Percentiles rank a stretch among this genome's conserved stretches.
Conservation (phyloP, 1,284 basidiomycete genomes). For the Ustilago shanxiensis region DNA sequence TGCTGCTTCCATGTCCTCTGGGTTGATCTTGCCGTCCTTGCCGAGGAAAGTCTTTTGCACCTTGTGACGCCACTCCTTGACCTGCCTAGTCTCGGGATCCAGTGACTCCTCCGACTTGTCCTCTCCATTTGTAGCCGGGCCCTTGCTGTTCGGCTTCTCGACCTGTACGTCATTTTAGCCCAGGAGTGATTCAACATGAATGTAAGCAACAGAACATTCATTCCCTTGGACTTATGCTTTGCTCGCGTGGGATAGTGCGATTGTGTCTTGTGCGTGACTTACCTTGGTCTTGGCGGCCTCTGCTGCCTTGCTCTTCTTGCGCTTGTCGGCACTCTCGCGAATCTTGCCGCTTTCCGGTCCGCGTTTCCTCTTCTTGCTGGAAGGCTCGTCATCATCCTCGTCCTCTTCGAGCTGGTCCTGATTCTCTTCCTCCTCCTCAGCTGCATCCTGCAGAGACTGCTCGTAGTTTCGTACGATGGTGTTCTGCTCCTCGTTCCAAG, state of each 20-base stretch:
- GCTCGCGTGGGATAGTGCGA: not conserved
- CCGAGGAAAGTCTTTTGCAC: slow-evolving; percentile 87
- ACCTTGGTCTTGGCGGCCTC: slow-evolving; percentile 42
- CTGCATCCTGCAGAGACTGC: slow-evolving; percentile 75
- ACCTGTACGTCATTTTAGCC: not conserved
- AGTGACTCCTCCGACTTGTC: slow-evolving; percentile 73
- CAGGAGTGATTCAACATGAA: not conserved
- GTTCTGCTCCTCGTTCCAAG: slow-evolving; percentile 69
- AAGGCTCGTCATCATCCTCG: slow-evolving; percentile 76
- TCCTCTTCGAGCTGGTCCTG: slow-evolving; percentile 74
- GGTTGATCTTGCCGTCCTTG: slow-evolving; percentile 71
- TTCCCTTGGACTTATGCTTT: not conserved
- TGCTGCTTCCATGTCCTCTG: slow-evolving; percentile 72
- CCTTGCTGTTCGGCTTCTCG: slow-evolving; percentile 42
- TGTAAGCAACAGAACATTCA: not conserved
- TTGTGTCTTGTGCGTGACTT: not conserved
- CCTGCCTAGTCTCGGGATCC: slow-evolving; percentile 76
- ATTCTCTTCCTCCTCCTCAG: slow-evolving; percentile 73
- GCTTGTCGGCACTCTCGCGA: slow-evolving; percentile 50
- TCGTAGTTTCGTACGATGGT: slow-evolving; percentile 52
- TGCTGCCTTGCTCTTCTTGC: slow-evolving; percentile 48
- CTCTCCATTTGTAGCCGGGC: slow-evolving; percentile 68
- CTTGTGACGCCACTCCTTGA: slow-evolving; percentile 82
- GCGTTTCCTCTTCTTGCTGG: slow-evolving; percentile 68
- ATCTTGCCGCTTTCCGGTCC: slow-evolving; percentile 33